phyloP scores from a whole-genome alignment of 768 basidiomycete genomes.

The Amanita thiersii region DNA sequence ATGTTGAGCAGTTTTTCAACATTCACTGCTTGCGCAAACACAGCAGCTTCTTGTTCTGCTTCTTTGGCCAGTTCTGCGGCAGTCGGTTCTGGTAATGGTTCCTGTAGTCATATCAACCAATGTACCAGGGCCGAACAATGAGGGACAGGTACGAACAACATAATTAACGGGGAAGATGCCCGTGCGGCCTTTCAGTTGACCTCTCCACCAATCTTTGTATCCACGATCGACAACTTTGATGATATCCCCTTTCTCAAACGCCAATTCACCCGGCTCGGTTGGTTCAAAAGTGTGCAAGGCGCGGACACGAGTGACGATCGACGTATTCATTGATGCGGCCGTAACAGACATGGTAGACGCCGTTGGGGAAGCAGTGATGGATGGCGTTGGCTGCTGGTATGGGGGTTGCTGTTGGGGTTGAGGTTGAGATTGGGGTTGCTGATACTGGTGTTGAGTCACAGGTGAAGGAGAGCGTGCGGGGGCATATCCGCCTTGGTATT shows the following conservation, averaged over 20 bases:
- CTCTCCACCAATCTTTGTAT: conserved; percentile 97
- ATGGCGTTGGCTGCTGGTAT: neutral
- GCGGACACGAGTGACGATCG: conserved; percentile 72
- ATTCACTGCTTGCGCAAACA: conserved; percentile 81
- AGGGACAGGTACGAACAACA: conserved; percentile 49
- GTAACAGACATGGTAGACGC: conserved; percentile 13
- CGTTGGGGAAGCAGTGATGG: conserved; percentile 12
- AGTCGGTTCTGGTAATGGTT: conserved; percentile 81
- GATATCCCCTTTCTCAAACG: conserved; percentile 86
- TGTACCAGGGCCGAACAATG: conserved; percentile 1
- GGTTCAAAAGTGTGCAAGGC: conserved; percentile 88
- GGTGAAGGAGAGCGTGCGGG: conserved; percentile 33
- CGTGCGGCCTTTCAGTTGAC: conserved; percentile 81
- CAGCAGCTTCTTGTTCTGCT: conserved; percentile 78
- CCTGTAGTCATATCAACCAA: conserved; percentile 30
- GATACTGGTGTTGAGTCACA: conserved; percentile 17
- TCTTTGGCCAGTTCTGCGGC: conserved; percentile 69
- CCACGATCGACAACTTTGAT: conserved; percentile 93
- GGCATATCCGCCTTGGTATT: conserved; percentile 46
- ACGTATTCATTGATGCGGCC: conserved; percentile 12
- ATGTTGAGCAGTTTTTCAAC: conserved; percentile 75
- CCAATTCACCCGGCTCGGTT: conserved; percentile 81
- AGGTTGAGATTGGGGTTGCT: conserved; percentile 15
- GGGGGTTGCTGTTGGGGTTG: conserved; percentile 12
- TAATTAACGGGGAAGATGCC: conserved; percentile 98